These are phyloP conservation scores for Sutorius eximius DNA, from an alignment of 1,284 basidiomycete genomes.

Conservation along the genomic window DNA sequence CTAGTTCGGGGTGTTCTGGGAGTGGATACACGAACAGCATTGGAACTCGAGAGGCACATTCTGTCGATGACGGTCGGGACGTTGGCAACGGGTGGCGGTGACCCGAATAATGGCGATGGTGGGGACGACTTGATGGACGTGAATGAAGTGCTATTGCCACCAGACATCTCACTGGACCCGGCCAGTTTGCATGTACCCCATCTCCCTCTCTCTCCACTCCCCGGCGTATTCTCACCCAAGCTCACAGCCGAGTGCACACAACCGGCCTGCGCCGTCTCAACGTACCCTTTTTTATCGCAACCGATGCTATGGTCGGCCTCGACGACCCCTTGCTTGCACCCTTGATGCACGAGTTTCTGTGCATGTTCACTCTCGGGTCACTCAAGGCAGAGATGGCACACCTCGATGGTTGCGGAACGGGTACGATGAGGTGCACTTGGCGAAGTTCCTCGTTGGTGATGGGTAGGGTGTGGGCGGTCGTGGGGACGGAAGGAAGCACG, in stretches of 20 bases:
- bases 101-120: background rate
- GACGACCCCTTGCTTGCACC: conserved; percentile 46
- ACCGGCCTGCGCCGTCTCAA: conserved; percentile 47
- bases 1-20: conserved; percentile 48
- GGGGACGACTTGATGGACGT: background rate
- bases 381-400: conserved; percentile 42
- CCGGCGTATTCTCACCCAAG: conserved; percentile 12
- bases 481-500: conserved; percentile 70
- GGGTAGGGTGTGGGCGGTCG: conserved; percentile 52
- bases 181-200: conserved; percentile 23
- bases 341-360: conserved; percentile 65
- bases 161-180: conserved; percentile 16
- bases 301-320: conserved; percentile 54
- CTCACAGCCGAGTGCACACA: conserved; percentile 32
- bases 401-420: conserved; percentile 47
- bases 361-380: conserved; percentile 63
- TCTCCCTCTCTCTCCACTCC: conserved; percentile 20
- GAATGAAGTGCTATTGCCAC: conserved; percentile 19
- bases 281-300: conserved; percentile 68
- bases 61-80: background rate
- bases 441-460: conserved; percentile 57
- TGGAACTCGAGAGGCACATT: conserved; percentile 38
- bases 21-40: conserved; percentile 39
- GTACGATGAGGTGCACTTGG: conserved; percentile 54
- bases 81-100: background rate